Conservation (phyloP, 352 stramenopile genomes). For the Thalassiosira livingstoniorum region DNA sequence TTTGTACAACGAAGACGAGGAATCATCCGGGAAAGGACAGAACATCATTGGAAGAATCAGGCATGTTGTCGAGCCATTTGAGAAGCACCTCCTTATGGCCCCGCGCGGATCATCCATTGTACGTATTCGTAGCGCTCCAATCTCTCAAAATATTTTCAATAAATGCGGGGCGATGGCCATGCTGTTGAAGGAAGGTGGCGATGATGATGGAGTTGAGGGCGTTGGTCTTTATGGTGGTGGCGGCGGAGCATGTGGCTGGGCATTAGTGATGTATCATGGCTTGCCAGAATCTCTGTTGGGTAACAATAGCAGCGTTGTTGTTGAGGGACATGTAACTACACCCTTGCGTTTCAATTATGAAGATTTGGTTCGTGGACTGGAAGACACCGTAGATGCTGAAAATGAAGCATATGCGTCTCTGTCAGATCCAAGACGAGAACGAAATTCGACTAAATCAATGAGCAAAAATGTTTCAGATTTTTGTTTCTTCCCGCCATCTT, state of each 20-base stretch:
- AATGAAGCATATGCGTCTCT: constrained; percentile 46
- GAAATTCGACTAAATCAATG: constrained; percentile 53
- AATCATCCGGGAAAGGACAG: constrained; percentile 1
- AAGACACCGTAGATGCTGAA: constrained; percentile 50
- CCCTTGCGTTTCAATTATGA: constrained; percentile 63
- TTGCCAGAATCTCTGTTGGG: constrained; percentile 20
- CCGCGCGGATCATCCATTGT: constrained; percentile 60
- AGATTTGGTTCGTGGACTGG: constrained; percentile 56
- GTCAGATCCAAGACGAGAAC: constrained; percentile 16
- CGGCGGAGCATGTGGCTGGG: constrained; percentile 43
- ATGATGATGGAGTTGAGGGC: constrained; percentile 1
- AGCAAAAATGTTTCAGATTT: constrained; percentile 54
- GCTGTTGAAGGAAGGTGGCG: constrained; percentile 56
- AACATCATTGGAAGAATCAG: constrained; percentile 47
- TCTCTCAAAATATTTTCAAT: constrained; percentile 51
- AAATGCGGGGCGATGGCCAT: constrained; percentile 62
- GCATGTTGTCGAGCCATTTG: constrained; percentile 69
- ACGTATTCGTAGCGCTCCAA: constrained; percentile 65
- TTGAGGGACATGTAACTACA: constrained; percentile 28
- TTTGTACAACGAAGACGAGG: background rate
- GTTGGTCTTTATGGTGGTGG: constrained; percentile 8
- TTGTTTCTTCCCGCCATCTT: constrained; percentile 52
- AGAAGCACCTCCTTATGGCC: constrained; percentile 57
- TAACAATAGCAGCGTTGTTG: background rate
- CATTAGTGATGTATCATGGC: constrained; percentile 66